phyloP scores from a whole-genome alignment of 2,329 filamentous ascomycete species.

The Orbilia oligospora region DNA sequence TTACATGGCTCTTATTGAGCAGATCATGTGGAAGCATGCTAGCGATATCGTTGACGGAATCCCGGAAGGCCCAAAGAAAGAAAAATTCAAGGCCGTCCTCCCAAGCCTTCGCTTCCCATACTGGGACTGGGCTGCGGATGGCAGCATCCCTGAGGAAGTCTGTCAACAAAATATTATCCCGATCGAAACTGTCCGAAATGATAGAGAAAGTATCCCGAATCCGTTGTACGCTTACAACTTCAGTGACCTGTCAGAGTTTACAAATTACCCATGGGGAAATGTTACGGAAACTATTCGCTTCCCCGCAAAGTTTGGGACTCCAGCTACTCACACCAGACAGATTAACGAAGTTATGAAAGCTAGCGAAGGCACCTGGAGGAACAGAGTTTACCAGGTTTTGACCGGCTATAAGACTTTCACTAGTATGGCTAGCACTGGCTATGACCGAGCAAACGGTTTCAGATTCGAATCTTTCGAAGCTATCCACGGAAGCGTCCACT shows the following conservation, averaged over 20 bases:
- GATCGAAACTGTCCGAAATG: slow-evolving; percentile 72
- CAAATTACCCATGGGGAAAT: slow-evolving; percentile 21
- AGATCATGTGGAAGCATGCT: slow-evolving; percentile 67
- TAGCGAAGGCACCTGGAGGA: slow-evolving; percentile 62
- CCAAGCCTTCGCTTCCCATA: slow-evolving; percentile 68
- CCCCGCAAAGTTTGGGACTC: neutral
- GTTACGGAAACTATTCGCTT: slow-evolving; percentile 33
- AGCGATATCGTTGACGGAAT: slow-evolving; percentile 67
- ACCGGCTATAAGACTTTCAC: slow-evolving; percentile 78
- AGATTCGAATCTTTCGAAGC: slow-evolving; percentile 29
- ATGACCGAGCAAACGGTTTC: slow-evolving; percentile 14
- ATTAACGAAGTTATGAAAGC: slow-evolving; percentile 25
- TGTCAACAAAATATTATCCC: slow-evolving; percentile 65
- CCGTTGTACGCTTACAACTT: slow-evolving; percentile 76
- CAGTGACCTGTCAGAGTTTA: slow-evolving; percentile 64
- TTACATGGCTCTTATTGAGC: slow-evolving; percentile 74
- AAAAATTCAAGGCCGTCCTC: slow-evolving; percentile 63
- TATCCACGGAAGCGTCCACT: slow-evolving; percentile 38
- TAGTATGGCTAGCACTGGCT: slow-evolving; percentile 17
- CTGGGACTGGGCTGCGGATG: slow-evolving; percentile 71
- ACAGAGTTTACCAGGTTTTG: slow-evolving; percentile 78
- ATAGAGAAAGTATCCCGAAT: slow-evolving; percentile 73
- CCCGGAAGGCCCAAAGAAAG: slow-evolving; percentile 68
- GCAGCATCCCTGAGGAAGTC: slow-evolving; percentile 64
- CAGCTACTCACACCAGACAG: neutral